Conservation (phyloP, 208 protist genomes). For the Leishmania gerbilli region DNA sequence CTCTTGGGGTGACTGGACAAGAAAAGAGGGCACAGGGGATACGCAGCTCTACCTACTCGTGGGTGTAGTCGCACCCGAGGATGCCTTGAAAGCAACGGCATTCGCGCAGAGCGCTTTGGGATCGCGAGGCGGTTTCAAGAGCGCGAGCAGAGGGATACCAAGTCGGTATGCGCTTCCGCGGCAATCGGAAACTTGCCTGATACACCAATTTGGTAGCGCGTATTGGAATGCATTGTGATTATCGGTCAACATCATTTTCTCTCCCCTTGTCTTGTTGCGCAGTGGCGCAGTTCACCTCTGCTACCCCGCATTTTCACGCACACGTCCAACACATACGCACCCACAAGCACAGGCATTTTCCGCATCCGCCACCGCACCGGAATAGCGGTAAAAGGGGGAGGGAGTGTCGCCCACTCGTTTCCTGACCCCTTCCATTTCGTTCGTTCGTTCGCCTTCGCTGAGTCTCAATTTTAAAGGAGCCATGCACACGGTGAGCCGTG, state of each 20-base stretch:
- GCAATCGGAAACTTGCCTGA: background rate
- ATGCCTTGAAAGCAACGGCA: background rate
- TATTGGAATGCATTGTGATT: background rate
- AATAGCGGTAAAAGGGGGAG: background rate
- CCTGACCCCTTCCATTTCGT: background rate
- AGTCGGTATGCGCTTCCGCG: background rate
- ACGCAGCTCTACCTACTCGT: background rate
- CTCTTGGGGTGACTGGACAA: no score
- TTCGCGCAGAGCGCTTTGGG: background rate
- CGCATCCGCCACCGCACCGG: background rate
- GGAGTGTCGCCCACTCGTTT: background rate
- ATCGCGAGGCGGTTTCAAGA: background rate
- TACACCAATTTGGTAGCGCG: background rate
- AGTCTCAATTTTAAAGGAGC: background rate
- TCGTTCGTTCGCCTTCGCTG: background rate
- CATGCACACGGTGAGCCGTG: conserved; percentile 1
- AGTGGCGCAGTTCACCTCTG: background rate
- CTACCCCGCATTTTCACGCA: background rate
- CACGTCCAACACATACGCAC: background rate
- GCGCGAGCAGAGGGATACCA: background rate
- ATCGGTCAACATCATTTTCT: background rate
- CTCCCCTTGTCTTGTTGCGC: background rate
- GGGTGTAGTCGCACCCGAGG: background rate
- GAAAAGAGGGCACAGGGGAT: background rate
- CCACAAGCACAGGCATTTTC: background rate